A percentile compares a stretch with the other conserved stretches of the same genome.
phyloP scores from a whole-genome alignment of 768 basidiomycete genomes.

The Amylocystis lapponica region DNA sequence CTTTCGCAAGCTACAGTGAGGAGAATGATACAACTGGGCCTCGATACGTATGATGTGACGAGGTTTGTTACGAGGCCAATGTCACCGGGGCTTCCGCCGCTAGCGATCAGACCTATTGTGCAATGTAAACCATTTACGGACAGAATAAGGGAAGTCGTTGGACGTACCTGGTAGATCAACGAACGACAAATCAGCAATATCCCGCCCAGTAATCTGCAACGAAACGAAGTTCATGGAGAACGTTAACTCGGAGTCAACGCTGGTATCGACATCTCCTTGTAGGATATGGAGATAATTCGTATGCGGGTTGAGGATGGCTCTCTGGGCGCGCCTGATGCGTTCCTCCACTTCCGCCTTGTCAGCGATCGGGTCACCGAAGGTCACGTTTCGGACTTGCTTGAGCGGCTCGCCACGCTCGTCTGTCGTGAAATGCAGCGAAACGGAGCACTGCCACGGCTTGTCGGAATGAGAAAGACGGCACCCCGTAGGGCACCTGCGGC shows the following conservation, averaged over 20 bases:
- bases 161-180: slow-evolving; percentile 29
- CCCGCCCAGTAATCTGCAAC: slow-evolving; percentile 23
- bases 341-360: slow-evolving; percentile 55
- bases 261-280: neutral
- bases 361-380: slow-evolving; percentile 35
- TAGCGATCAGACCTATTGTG: slow-evolving; percentile 56
- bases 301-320: slow-evolving; percentile 58
- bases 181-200: slow-evolving; percentile 28
- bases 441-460: slow-evolving; percentile 28
- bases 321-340: slow-evolving; percentile 58
- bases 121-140: slow-evolving; percentile 24
- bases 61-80: slow-evolving; percentile 55
- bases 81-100: slow-evolving; percentile 44
- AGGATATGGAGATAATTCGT: slow-evolving; percentile 36
- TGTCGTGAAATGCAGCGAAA: slow-evolving; percentile 25
- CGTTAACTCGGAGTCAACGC: slow-evolving; percentile 13
- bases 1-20: slow-evolving; percentile 61
- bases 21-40: slow-evolving; percentile 53
- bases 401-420: too few species aligned
- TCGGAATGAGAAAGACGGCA: slow-evolving; percentile 24
- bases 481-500: slow-evolving; percentile 34
- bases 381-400: slow-evolving; percentile 9
- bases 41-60: slow-evolving; percentile 49
- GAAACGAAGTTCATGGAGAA: slow-evolving; percentile 28
- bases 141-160: neutral